A percentile compares a stretch with the other conserved stretches of the same genome.
Evolutionary conservation across 768 basidiomycete genomes (phyloP).

Genomic region (Suillus americanus): DNA sequence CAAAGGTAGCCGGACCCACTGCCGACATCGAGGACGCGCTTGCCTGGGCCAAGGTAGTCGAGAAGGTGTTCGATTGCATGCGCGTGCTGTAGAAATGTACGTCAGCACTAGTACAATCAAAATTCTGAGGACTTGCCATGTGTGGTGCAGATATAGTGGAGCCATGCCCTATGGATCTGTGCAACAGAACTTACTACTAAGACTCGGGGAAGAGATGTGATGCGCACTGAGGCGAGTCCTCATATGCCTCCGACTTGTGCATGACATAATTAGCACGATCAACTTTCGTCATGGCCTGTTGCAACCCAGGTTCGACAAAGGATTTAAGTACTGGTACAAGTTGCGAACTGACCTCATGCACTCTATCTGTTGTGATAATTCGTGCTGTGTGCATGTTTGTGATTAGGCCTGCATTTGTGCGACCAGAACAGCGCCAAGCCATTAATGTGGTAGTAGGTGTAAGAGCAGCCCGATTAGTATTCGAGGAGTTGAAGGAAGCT

Average conservation of each 20-base stretch:
- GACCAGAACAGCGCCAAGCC: conserved; percentile 82
- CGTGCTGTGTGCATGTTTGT: conserved; percentile 55
- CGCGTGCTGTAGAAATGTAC: conserved; percentile 59
- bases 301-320: not conserved
- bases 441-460: too few species aligned
- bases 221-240: conserved; percentile 72
- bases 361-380: conserved; percentile 56
- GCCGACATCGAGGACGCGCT: conserved; percentile 85
- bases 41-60: conserved; percentile 65
- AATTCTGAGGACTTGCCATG: conserved; percentile 56
- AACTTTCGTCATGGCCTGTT: conserved; percentile 65
- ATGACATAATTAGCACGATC: conserved; percentile 72
- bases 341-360: conserved; percentile 48
- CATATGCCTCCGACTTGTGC: conserved; percentile 55
- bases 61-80: conserved; percentile 80
- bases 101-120: not conserved
- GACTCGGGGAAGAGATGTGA: conserved; percentile 24
- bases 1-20: conserved; percentile 84
- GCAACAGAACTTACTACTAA: conserved; percentile 2
- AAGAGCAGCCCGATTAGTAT: not conserved
- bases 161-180: conserved; percentile 71
- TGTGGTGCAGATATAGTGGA: conserved; percentile 98
- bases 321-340: not conserved
- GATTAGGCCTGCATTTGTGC: conserved; percentile 71
- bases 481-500: not conserved